Base-by-base conservation (phyloP, 768 basidiomycete species). In the Collybia sordida region DNA sequence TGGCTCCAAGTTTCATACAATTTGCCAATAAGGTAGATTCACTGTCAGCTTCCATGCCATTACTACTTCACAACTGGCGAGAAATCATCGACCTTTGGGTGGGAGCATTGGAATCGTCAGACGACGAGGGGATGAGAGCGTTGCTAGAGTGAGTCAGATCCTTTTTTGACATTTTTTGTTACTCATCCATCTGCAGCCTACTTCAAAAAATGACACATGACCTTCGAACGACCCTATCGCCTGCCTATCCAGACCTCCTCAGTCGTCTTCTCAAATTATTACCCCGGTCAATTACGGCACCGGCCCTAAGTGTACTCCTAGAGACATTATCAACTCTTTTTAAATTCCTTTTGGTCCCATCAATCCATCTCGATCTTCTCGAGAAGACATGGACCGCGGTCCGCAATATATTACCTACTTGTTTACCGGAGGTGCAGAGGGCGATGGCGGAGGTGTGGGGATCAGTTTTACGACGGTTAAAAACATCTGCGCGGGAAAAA, bases 391-490 rank as follows among this genome's bases (percentile, higher is more conserved):
- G 90, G 90, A 47, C 63, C 4, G 59, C 67, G 23, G 67, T 92
- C 35, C 71, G 73, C 21, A 60, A 64, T 0, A 69, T 76, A 1
- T 63, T 92, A 7, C 77, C 78, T 3, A 77, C 72, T 50, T 90
- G 88, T 62, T 69, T 79, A 48, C 77, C 81, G 0, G 89, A 93
- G 50, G 78, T 91, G 2, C 88, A 88, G 60, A 72, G 88, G 21
- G 83, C 88, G 1, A 77, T 89, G 8, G 87, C 91, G 0, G 93
- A 97, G 60, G 90, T 92, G 3, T 97, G 92, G 95, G 90, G 85
- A 0, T 82, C 81, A 0, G 77, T 87, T 0, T 59, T 96, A 37
- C 75, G 94, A 42, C 78, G 89, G 56, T 68, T 94, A 45, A 90
- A 90, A 64, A 67, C 71, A 1, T 73, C 77, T 11, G 73, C 75